Evolutionary conservation across 768 basidiomycete species (phyloP).

Genomic region (Auricularia sp.): DNA sequence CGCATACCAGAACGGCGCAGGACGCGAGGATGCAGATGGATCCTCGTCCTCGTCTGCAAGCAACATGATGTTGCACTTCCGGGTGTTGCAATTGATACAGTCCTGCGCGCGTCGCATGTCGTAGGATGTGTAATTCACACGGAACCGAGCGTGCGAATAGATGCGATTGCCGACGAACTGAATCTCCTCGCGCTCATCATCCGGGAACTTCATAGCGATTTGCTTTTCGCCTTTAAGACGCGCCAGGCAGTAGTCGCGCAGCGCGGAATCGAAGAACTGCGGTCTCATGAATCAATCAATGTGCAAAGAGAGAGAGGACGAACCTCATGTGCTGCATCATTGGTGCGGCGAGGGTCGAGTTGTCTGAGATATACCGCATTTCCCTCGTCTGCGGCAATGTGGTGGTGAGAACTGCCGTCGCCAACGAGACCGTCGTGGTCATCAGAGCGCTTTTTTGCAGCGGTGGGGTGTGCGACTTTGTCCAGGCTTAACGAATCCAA

Average conservation of each 20-base stretch:
- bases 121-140: slow-evolving; percentile 35
- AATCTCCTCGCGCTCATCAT: slow-evolving; percentile 3
- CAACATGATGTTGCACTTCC: slow-evolving; percentile 27
- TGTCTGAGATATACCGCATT: slow-evolving; percentile 17
- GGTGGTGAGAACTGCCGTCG: background rate
- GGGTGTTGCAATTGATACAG: slow-evolving; percentile 27
- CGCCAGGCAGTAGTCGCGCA: slow-evolving; percentile 7
- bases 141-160: slow-evolving; percentile 11
- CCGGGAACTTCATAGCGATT: slow-evolving; percentile 20
- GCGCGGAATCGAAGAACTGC: background rate
- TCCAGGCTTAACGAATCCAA: background rate
- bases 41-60: slow-evolving; percentile 11
- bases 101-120: slow-evolving; percentile 35
- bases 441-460: background rate
- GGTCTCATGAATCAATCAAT: too few relatives aligned
- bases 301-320: slow-evolving; percentile 22
- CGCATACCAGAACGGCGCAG: slow-evolving; percentile 30
- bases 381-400: background rate
- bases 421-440: background rate
- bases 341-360: background rate
- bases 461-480: too few relatives aligned
- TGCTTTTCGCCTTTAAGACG: slow-evolving; percentile 15
- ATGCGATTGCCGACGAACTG: background rate
- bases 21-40: slow-evolving; percentile 1
- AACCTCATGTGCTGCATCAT: slow-evolving; percentile 1